A percentile compares a stretch with the other conserved stretches of the same genome.
These are phyloP conservation scores for Chenopodium formosanum DNA, from an alignment of 148 eudicot species.

Conservation along the genomic window DNA sequence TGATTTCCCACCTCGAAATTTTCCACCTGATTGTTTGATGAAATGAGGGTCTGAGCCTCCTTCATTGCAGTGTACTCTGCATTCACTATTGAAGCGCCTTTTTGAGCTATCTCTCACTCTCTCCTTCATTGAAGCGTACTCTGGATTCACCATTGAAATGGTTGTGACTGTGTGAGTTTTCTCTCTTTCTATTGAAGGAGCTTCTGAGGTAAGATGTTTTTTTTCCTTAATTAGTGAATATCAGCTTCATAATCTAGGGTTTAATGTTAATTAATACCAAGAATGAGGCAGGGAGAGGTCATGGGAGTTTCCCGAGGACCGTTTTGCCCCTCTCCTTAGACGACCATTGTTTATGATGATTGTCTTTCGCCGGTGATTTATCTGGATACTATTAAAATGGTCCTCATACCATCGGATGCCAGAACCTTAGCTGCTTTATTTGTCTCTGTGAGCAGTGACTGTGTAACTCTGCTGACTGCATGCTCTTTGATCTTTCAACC, in stretches of 20 bases:
- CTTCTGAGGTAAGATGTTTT: too few species aligned
- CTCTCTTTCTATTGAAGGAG: too few species aligned
- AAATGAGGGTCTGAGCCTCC: too few species aligned
- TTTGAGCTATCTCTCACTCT: too few species aligned
- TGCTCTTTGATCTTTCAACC: background rate
- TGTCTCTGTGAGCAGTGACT: background rate
- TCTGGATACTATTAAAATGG: background rate
- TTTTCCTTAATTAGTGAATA: too few species aligned
- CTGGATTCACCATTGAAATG: too few species aligned
- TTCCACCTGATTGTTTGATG: too few species aligned
- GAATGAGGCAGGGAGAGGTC: conserved; percentile 3
- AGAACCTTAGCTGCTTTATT: too few species aligned
- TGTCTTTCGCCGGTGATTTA: background rate
- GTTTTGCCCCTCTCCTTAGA: conserved; percentile 20
- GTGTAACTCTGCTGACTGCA: background rate
- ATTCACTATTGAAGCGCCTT: too few species aligned
- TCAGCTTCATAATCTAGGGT: background rate
- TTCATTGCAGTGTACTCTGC: background rate
- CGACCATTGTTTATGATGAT: background rate
- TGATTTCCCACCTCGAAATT: too few species aligned
- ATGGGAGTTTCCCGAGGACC: background rate
- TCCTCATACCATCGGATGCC: background rate
- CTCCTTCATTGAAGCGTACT: background rate
- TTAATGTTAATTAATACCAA: background rate
- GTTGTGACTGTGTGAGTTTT: too few species aligned